These are phyloP conservation scores for Podospora australis DNA, from an alignment of 495 filamentous ascomycete species.

Conservation along the genomic window DNA sequence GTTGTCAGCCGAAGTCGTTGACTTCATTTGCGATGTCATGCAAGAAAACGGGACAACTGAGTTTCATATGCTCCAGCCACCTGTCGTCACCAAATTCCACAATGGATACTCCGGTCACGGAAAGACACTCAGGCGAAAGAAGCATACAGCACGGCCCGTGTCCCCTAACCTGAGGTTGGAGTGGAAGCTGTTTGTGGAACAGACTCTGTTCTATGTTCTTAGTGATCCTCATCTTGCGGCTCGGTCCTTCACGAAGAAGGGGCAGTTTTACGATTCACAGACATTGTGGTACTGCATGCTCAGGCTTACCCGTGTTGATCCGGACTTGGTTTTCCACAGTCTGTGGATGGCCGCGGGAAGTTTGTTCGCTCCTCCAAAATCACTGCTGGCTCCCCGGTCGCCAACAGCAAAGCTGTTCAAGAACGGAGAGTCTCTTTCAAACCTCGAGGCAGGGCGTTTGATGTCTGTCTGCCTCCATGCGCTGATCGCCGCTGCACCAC, in stretches of 20 bases:
- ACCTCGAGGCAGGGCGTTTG: conserved; percentile 41
- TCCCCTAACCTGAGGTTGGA: conserved; percentile 28
- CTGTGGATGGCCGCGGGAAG: conserved; percentile 67
- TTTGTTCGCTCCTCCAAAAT: conserved; percentile 59
- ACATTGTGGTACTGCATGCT: conserved; percentile 48
- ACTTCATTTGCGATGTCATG: conserved; percentile 47
- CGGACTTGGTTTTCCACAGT: conserved; percentile 61
- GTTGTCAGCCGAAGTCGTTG: conserved; percentile 42
- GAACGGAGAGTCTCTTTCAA: conserved; percentile 30
- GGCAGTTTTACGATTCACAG: conserved; percentile 43
- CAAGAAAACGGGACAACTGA: conserved; percentile 46
- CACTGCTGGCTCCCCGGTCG: conserved; percentile 41
- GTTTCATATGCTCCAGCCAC: conserved; percentile 39
- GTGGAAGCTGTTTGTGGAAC: conserved; percentile 58
- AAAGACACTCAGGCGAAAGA: conserved; percentile 33
- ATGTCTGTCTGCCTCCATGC: conserved; percentile 50
- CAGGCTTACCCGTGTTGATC: conserved; percentile 43
- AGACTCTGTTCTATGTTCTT: conserved; percentile 68
- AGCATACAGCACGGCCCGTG: conserved; percentile 12
- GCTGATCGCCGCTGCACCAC: conserved; percentile 44
- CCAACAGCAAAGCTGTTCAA: conserved; percentile 35
- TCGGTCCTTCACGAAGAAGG: conserved; percentile 54
- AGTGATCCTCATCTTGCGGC: conserved; percentile 59
- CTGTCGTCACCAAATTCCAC: conserved; percentile 24
- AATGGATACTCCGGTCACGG: conserved; percentile 18